These are phyloP conservation scores for Withania somnifera DNA, from an alignment of 305 asterid species.

Conservation along the genomic window DNA sequence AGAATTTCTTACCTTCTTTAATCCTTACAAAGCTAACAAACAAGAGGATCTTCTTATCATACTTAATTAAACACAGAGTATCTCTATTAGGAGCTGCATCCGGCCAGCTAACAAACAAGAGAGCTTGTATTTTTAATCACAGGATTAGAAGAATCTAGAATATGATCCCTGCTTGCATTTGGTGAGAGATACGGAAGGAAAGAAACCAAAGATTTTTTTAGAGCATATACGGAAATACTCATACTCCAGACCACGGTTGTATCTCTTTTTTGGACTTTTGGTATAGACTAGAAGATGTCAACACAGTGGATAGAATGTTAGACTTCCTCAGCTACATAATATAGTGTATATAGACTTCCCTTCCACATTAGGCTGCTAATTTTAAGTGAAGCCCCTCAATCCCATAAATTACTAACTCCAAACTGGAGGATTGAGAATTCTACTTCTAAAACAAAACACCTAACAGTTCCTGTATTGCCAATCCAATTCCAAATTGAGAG, in stretches of 20 bases:
- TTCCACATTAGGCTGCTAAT: background rate
- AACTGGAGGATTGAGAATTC: background rate
- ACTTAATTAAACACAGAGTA: background rate
- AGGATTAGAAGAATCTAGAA: background rate
- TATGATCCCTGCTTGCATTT: background rate
- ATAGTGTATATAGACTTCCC: background rate
- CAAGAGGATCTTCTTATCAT: background rate
- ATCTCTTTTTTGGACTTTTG: background rate
- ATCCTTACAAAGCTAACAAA: background rate
- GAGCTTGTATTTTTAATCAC: background rate
- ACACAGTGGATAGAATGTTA: background rate
- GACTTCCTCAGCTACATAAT: background rate
- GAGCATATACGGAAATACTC: background rate
- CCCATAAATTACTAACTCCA: background rate
- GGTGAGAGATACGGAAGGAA: background rate
- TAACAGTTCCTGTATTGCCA: background rate
- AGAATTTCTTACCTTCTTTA: background rate
- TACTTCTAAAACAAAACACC: background rate
- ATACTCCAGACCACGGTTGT: background rate
- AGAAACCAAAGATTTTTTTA: background rate
- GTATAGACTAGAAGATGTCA: background rate
- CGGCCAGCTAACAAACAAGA: background rate
- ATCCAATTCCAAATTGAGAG: background rate
- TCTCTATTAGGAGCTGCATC: background rate
- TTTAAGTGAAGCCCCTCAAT: background rate